A percentile compares a stretch with the other conserved stretches of the same genome.
Evolutionary conservation across 495 filamentous ascomycete species (phyloP).

Genomic region (Penicillium atrosanguineum): DNA sequence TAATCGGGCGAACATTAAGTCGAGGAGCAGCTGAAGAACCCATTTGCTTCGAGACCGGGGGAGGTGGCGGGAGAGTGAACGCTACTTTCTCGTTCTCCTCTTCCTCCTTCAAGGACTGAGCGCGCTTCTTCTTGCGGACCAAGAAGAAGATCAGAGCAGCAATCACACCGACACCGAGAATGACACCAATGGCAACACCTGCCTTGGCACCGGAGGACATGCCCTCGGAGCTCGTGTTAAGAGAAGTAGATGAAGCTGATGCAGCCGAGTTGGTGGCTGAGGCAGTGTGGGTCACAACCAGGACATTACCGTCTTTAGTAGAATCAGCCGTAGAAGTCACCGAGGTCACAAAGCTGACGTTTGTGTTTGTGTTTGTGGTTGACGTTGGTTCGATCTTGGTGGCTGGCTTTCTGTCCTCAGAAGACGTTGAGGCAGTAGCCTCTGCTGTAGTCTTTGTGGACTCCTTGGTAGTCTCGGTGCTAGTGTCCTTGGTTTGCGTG

Average conservation of each 20-base stretch:
- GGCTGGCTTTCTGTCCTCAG: neutral
- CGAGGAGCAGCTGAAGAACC: constrained; percentile 66
- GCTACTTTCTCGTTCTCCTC: constrained; percentile 50
- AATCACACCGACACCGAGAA: constrained; percentile 61
- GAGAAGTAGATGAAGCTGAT: constrained; percentile 14
- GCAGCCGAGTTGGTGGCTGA: constrained; percentile 14
- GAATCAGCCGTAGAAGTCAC: constrained; percentile 8
- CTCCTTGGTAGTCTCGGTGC: constrained; percentile 1
- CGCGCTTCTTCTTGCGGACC: constrained; percentile 58
- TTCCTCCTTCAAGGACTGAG: constrained; percentile 49
- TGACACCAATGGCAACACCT: constrained; percentile 77
- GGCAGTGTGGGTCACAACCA: constrained; percentile 13
- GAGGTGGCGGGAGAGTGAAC: constrained; percentile 33
- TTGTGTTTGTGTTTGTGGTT: neutral
- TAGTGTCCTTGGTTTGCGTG: constrained; percentile 6
- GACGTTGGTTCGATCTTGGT: constrained; percentile 1
- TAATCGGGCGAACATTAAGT: constrained; percentile 82
- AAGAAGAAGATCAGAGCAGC: constrained; percentile 63
- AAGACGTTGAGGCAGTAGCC: neutral
- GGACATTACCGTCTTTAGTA: constrained; percentile 13
- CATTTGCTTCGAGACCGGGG: constrained; percentile 28
- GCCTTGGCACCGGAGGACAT: constrained; percentile 63
- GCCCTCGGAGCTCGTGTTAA: constrained; percentile 10
- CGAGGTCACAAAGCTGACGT: constrained; percentile 22
- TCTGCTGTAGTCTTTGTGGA: constrained; percentile 1